These are phyloP conservation scores for Homolaphlyctis polyrhiza DNA, from an alignment of 371 early-diverging fungal species.

Conservation along the genomic window DNA sequence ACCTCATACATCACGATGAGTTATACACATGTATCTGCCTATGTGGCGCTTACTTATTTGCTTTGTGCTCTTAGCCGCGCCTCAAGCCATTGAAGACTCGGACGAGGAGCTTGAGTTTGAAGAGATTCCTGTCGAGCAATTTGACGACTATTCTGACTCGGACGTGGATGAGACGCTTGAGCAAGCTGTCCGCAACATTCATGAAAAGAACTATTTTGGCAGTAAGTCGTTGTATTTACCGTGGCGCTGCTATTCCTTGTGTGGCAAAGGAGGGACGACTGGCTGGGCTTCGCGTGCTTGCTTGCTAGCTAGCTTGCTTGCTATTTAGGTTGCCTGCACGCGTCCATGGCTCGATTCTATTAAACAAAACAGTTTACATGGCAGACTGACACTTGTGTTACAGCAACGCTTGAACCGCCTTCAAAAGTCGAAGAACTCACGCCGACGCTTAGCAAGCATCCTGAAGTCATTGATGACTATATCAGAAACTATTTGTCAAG, in stretches of 20 bases:
- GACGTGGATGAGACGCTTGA: constrained; percentile 47
- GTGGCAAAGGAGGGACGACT: neutral
- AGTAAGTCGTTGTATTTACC: neutral
- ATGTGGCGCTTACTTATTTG: too few relatives aligned
- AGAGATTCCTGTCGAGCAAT: constrained; percentile 35
- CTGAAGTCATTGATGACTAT: constrained; percentile 52
- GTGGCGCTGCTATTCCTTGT: too few relatives aligned
- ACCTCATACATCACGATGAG: too few relatives aligned
- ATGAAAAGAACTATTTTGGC: constrained; percentile 34
- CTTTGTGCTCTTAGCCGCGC: neutral
- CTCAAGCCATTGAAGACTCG: constrained; percentile 20
- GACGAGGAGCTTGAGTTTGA: constrained; percentile 31
- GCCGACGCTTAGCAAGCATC: constrained; percentile 29
- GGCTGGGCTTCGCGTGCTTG: neutral
- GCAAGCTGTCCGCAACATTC: constrained; percentile 35
- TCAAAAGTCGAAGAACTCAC: constrained; percentile 18
- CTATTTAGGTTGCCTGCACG: too few relatives aligned
- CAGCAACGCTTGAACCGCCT: constrained; percentile 7
- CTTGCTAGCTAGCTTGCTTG: too few relatives aligned
- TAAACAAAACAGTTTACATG: too few relatives aligned
- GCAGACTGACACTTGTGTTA: neutral
- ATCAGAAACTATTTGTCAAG: constrained; percentile 45
- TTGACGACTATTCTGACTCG: constrained; percentile 33
- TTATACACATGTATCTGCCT: too few relatives aligned
- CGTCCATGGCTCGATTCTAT: too few relatives aligned